Percentiles rank a stretch among this genome's conserved stretches.
Conservation (phyloP, 768 basidiomycete genomes). For the Xanthoconium purpureum region DNA sequence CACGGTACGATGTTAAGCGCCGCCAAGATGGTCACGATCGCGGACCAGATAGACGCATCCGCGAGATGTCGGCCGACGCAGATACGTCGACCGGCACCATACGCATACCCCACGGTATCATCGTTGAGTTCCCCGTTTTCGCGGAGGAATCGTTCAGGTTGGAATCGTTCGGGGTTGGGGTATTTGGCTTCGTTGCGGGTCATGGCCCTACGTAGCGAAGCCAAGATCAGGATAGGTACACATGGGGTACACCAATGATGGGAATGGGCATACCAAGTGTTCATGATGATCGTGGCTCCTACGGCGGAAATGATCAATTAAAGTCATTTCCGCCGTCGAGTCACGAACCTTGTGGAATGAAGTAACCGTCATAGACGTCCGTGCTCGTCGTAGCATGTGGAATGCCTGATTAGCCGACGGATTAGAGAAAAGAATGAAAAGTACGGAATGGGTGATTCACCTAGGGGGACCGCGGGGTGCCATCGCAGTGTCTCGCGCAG, state of each 20-base stretch:
- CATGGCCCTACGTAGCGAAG: constrained; percentile 24
- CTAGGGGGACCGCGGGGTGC: constrained; percentile 34
- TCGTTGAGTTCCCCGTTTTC: constrained; percentile 21
- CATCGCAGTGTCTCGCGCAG: constrained; percentile 35
- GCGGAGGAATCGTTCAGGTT: constrained; percentile 35
- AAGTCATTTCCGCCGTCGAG: background rate
- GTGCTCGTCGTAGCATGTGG: constrained; percentile 36
- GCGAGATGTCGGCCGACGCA: constrained; percentile 44
- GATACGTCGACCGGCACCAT: constrained; percentile 38
- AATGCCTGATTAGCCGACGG: constrained; percentile 19
- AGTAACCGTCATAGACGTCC: constrained; percentile 45
- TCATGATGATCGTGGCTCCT: constrained; percentile 32
- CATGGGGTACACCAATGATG: background rate
- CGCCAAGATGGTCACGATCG: constrained; percentile 34
- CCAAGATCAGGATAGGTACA: background rate
- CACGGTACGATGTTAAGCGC: constrained; percentile 34
- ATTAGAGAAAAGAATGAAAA: background rate
- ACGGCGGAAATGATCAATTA: background rate
- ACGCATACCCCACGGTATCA: constrained; percentile 31
- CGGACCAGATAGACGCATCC: constrained; percentile 38
- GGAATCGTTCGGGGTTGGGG: constrained; percentile 32
- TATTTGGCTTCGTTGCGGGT: constrained; percentile 36
- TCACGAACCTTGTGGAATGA: constrained; percentile 51
- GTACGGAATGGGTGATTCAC: constrained; percentile 13
- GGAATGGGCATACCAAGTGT: constrained; percentile 18